Base-by-base conservation (phyloP, 345 rosid genomes). In the Physaria fendleri region DNA sequence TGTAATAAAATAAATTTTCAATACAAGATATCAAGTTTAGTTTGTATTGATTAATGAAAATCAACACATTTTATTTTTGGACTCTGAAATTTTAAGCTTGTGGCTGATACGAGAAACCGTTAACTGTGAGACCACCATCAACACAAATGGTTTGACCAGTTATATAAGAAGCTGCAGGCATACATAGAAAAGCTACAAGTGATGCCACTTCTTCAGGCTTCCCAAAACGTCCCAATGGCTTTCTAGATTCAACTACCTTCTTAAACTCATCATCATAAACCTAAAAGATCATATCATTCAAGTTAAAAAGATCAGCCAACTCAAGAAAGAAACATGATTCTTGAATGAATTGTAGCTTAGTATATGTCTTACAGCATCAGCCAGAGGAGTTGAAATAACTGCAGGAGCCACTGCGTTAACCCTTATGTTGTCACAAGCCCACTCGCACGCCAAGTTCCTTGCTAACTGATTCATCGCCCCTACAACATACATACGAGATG, bases 401-500 rank as follows among this genome's bases (percentile, higher is more conserved):
- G 83, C 88, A 73, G 95, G 92, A 37, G 90, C 95, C 42, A 89
- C 90, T 35, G 85, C 81, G 56, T 86, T 86, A 63, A 77, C 71
- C 71, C 87, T 82, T 65, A 89, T 89, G 25, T 79, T 79, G 56
- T 86, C 95, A 3, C 66, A 76, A 1, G 89, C 92, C 95, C 95
- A 89, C 58, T 89, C 97, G 41, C 89, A 86, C 21, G 95, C 89
- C 75, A 89, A 69, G 45, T 68, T 82, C 63, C 64, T 84, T 14
- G 91, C 82, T 28, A 89, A 83, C 72, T 84, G 95, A 64, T 84
- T 84, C 62, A 89, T 74, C n/a, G 95, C 91, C 42, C 83, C 89
- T 84, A 59, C 5, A 15, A 20, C 4, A 16, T 24, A 59, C 13
- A 33, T n/a, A n/a, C n/a, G n/a, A n/a, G n/a, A n/a, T n/a, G n/a